Percentiles rank a stretch among this genome's conserved stretches.
Evolutionary conservation across 768 basidiomycete species (phyloP).

Genomic region (Suillus lakei): DNA sequence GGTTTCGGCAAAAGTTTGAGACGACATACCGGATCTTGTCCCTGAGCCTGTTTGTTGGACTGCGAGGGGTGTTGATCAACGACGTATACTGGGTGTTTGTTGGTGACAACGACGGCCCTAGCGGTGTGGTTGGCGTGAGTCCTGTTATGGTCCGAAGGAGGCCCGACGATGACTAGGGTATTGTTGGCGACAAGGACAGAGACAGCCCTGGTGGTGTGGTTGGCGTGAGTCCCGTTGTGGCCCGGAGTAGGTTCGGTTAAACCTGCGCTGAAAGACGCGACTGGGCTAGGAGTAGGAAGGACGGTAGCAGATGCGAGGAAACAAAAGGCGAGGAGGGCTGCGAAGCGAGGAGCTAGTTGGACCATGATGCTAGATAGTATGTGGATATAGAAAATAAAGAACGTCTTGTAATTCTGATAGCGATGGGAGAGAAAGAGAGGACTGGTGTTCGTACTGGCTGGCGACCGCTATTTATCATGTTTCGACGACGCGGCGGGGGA

Average conservation of each 20-base stretch:
- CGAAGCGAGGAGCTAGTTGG: constrained; percentile 33
- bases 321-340: constrained; percentile 33
- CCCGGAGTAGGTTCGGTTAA: neutral
- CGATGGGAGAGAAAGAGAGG: constrained; percentile 14
- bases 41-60: constrained; percentile 1
- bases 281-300: constrained; percentile 10
- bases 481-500: constrained; percentile 4
- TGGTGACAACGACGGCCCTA: neutral
- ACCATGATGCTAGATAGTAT: constrained; percentile 33
- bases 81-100: neutral
- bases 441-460: constrained; percentile 5
- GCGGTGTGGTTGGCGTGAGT: neutral
- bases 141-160: neutral
- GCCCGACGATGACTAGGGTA: neutral
- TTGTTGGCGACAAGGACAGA: neutral
- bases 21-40: constrained; percentile 1
- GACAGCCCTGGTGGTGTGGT: neutral
- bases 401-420: constrained; percentile 7
- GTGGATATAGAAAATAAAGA: constrained; percentile 31
- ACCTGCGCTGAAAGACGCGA: neutral
- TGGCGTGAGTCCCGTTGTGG: neutral
- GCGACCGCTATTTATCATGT: constrained; percentile 25
- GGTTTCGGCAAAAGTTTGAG: neutral
- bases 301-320: constrained; percentile 22
- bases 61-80: neutral